Conservation (phyloP, 352 stramenopile genomes). For the Globisporangium polare region DNA sequence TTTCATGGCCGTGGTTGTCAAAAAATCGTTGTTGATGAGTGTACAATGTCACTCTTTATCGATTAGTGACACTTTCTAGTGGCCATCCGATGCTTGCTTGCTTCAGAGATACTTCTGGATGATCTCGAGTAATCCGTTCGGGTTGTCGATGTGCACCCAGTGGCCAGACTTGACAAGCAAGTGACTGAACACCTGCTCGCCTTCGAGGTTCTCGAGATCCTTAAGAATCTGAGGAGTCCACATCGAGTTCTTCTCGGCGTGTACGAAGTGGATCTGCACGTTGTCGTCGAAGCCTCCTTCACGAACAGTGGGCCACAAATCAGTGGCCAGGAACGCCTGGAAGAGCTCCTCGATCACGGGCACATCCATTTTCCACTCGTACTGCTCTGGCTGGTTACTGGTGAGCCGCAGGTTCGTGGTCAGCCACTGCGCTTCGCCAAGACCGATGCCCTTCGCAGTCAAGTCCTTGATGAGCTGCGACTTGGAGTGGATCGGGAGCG, state of each 20-base stretch:
- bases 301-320: slow-evolving; percentile 61
- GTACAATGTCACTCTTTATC: background rate
- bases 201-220: slow-evolving; percentile 37
- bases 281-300: slow-evolving; percentile 25
- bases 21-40: background rate
- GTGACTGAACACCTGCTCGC: slow-evolving; percentile 56
- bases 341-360: slow-evolving; percentile 74
- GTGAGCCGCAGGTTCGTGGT: slow-evolving; percentile 70
- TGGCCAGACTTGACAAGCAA: slow-evolving; percentile 72
- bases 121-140: slow-evolving; percentile 59
- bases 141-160: slow-evolving; percentile 87
- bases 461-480: slow-evolving; percentile 58
- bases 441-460: slow-evolving; percentile 48
- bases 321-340: slow-evolving; percentile 53
- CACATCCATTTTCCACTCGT: slow-evolving; percentile 83
- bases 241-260: slow-evolving; percentile 72
- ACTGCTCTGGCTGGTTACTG: slow-evolving; percentile 46
- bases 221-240: slow-evolving; percentile 52
- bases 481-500: slow-evolving; percentile 72
- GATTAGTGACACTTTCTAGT: background rate
- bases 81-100: too few species aligned
- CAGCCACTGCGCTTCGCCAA: slow-evolving; percentile 76
- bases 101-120: slow-evolving; percentile 40
- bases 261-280: slow-evolving; percentile 72
- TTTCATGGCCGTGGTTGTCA: background rate